Evolutionary conservation across 176 grass and related monocot genomes (phyloP), one percentile per base, ranked within the genome.

Genomic region (Raddia guianensis): DNA sequence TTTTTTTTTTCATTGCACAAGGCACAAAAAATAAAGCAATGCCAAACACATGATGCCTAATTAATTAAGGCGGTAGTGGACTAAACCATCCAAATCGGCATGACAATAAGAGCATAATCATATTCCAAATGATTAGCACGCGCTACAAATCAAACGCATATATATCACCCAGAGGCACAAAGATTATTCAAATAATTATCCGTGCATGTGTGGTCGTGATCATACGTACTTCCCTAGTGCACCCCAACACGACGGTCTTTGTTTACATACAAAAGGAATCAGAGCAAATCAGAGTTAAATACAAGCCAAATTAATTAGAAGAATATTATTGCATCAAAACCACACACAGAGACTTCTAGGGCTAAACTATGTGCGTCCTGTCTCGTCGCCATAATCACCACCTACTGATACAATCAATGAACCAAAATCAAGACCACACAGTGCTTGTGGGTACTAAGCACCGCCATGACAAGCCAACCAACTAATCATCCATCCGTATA

Each of bases 401-500:
- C 72, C 64, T 27, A 76, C 59, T 58, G 63, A 77, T 49, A 27
- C 27, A 75, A 81, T 62, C 10, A 63, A 81, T 51, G 71, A 59
- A 83, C 12, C 9, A 70, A 58, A 78, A 58, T 63, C 64, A 56
- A 70, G 64, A 42, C 5, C 1, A n/a, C 6, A 54, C 40, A 42
- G 73, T 20, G 27, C 15, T 3, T 80, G 84, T 32, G 35, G 57
- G 37, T 27, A 74, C 20, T 12, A 44, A 35, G 13, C 35, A 48
- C 40, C 49, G 27, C 21, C 63, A 27, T 75, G 82, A 89, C 87
- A 65, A 58, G 57, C 72, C 50, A 85, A 85, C 82, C 87, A 35
- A 76, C 40, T 37, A 42, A 27, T 37, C 48, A 27, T 78, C 75
- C 46, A 51, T 5, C 7, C 33, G 9, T 12, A 56, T 8, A 2